Evolutionary conservation across 2,329 filamentous ascomycete genomes (phyloP), one percentile per base, ranked within the genome.

Genomic region (Arthrobotrys conoides): DNA sequence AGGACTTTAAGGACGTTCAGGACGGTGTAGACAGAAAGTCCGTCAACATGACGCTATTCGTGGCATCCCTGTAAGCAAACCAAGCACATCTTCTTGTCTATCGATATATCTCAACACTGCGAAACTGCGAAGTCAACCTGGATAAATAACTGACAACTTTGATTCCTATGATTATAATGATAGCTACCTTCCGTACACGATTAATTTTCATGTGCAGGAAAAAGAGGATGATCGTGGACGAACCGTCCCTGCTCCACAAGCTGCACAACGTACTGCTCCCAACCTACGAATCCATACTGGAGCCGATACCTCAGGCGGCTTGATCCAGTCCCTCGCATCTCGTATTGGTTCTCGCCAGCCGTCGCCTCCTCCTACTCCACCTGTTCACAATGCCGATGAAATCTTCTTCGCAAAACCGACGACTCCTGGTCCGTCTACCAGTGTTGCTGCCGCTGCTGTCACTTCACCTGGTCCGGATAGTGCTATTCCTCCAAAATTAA

Each of bases 131-230:
- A 24, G 12, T 5, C 5, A 53, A 5, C 14, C 10, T 16, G 20
- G 22, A 4, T 24, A 27, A 55, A 33, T 30, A 27, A 53, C 24
- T 46, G 16, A 46, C 44, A n/a, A 51, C 14, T 20, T 30, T 44
- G 22, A 24, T 14, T 48, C 38, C 44, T 46, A 64, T 38, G 10
- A 41, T 41, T 10, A 36, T 36, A 2, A 59, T 51, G 14, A n/a
- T 83, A 97, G 94, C 72, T 97, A 97, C 84, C 89, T 97, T 41
- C 95, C 95, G 38, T 94, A 97, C 84, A 98, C 95, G 48, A 88
- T 97, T 83, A 91, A 97, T 84, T 98, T 98, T 84, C 91, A 91
- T 81, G 87, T 92, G 71, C 89, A 89, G 10, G 87, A 80, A 6
- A 82, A 84, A 55, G 82, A 83, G 20, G 79, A 81, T 27, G 82